Conservation (phyloP, 352 stramenopile genomes). For the Phytophthora meadii region DNA sequence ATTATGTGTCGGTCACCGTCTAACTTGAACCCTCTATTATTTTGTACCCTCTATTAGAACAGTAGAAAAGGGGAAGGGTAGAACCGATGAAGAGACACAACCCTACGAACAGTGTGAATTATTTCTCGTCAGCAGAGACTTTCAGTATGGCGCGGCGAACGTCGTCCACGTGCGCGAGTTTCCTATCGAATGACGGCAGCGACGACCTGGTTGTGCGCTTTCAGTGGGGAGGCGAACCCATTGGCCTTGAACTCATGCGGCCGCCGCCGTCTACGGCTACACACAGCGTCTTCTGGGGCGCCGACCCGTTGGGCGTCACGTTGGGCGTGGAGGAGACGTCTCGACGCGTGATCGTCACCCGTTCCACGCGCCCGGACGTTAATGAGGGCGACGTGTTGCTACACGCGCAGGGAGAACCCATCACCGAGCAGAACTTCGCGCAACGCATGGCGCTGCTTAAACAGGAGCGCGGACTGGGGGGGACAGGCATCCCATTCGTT, state of each 20-base stretch:
- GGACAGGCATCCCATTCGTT: conserved; percentile 62
- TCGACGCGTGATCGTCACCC: conserved; percentile 70
- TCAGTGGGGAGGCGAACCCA: conserved; percentile 58
- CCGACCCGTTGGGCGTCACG: conserved; percentile 65
- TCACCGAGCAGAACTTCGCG: conserved; percentile 66
- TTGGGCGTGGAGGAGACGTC: conserved; percentile 80
- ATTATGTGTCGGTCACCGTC: neutral
- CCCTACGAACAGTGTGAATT: neutral
- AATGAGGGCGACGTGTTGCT: conserved; percentile 65
- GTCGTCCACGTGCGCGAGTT: conserved; percentile 46
- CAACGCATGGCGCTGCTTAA: conserved; percentile 60
- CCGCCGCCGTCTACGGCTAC: conserved; percentile 21
- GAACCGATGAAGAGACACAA: neutral
- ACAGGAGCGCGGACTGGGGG: conserved; percentile 45
- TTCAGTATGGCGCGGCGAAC: conserved; percentile 5
- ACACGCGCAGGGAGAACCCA: conserved; percentile 42
- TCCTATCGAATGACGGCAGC: conserved; percentile 50
- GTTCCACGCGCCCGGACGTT: conserved; percentile 61
- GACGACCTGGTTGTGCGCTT: conserved; percentile 67
- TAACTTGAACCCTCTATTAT: too few relatives aligned
- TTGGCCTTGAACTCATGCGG: conserved; percentile 68
- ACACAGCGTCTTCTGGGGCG: conserved; percentile 52
- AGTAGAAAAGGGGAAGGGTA: too few relatives aligned
- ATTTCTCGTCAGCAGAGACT: too few relatives aligned
- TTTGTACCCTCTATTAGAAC: too few relatives aligned